Percentiles rank a stretch among this genome's conserved stretches.
Conservation (phyloP, 2,329 filamentous ascomycete genomes). For the Aspergillus caelatus region DNA sequence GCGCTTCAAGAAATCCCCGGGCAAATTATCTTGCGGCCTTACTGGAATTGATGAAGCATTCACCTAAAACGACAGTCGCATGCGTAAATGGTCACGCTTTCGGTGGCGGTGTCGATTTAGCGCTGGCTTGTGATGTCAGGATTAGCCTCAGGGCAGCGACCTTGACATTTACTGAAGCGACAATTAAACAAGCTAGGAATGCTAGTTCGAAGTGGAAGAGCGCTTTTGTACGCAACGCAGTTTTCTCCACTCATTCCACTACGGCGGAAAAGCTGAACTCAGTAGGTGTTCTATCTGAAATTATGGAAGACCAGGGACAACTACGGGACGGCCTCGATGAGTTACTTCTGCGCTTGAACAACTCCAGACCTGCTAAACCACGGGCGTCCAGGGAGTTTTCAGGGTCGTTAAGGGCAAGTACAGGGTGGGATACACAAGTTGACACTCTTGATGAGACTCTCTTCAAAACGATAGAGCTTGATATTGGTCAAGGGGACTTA, state of each 20-base stretch:
- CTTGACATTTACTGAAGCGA: constrained; percentile 7
- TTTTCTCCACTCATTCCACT: constrained; percentile 3
- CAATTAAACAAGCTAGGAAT: neutral
- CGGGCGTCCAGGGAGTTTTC: neutral
- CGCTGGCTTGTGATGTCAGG: constrained; percentile 3
- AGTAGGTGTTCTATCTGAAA: constrained; percentile 3
- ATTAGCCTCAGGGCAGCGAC: constrained; percentile 3
- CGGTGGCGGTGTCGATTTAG: constrained; percentile 8
- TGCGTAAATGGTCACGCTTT: constrained; percentile 10
- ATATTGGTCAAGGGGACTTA: neutral
- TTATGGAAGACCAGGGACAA: neutral
- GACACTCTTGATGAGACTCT: neutral
- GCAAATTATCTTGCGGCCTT: neutral
- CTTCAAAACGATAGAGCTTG: neutral
- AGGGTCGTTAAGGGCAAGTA: no score
- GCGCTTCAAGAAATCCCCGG: neutral
- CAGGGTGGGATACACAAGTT: neutral
- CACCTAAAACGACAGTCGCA: constrained; percentile 3
- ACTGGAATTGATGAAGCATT: neutral
- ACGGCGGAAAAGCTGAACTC: constrained; percentile 3
- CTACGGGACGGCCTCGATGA: constrained; percentile 1
- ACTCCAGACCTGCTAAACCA: constrained; percentile 1
- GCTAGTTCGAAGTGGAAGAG: neutral
- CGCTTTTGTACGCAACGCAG: neutral
- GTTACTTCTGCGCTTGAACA: constrained; percentile 2